Conservation (phyloP, 306 rosid genomes). For the Delonix regia region DNA sequence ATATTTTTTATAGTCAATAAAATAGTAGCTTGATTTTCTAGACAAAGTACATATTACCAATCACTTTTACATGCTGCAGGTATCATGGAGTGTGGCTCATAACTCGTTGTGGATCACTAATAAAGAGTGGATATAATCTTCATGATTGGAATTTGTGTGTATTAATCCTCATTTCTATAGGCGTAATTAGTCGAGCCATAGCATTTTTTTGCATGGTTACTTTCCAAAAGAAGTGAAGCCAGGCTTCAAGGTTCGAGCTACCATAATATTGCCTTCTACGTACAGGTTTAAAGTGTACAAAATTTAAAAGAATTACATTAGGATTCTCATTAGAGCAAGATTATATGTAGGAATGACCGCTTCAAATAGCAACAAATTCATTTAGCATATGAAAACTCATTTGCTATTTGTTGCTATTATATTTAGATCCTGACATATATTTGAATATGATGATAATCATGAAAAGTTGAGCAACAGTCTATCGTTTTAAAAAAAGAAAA, state of each 20-base stretch:
- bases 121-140: slow-evolving; percentile 63
- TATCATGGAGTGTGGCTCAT: slow-evolving; percentile 94
- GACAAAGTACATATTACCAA: not conserved
- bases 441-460: too few species aligned
- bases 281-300: slow-evolving; percentile 17
- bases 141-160: slow-evolving; percentile 80
- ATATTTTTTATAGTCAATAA: too few species aligned
- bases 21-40: not conserved
- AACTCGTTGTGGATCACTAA: slow-evolving; percentile 74
- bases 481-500: too few species aligned
- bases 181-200: slow-evolving; percentile 56
- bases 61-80: slow-evolving; percentile 50
- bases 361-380: too few species aligned
- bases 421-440: too few species aligned
- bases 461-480: too few species aligned
- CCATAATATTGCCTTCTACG: not conserved
- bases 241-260: slow-evolving; percentile 15
- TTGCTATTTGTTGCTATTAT: too few species aligned
- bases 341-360: slow-evolving; percentile 22
- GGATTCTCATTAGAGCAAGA: slow-evolving; percentile 1
- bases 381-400: too few species aligned
- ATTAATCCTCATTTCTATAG: slow-evolving; percentile 60
- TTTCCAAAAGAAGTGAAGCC: slow-evolving; percentile 67
- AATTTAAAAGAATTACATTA: not conserved
- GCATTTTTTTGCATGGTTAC: slow-evolving; percentile 72